Conservation (phyloP, 1,284 basidiomycete genomes). For the Dichomitus squalens region DNA sequence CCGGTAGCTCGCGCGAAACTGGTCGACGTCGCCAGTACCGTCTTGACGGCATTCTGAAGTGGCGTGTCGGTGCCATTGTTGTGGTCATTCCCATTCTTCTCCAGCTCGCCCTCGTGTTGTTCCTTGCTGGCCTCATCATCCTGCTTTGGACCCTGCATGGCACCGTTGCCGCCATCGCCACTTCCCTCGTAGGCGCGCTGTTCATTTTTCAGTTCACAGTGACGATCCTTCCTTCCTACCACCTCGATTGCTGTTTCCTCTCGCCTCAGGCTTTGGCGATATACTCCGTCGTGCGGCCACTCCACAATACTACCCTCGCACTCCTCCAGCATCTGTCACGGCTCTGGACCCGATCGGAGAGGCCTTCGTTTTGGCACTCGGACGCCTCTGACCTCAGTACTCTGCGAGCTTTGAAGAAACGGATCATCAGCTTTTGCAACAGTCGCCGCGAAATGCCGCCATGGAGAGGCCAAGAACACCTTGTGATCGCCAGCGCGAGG, state of each 20-base stretch:
- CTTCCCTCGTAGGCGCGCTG: constrained; percentile 11
- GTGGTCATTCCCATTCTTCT: constrained; percentile 28
- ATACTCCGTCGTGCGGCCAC: too few relatives aligned
- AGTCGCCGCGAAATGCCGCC: constrained; percentile 9
- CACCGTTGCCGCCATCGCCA: constrained; percentile 16
- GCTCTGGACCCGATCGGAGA: too few relatives aligned
- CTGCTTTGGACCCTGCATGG: constrained; percentile 23
- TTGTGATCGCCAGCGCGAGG: constrained; percentile 4
- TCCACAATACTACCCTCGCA: too few relatives aligned
- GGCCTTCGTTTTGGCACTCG: too few relatives aligned
- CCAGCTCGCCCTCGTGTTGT: constrained; percentile 26
- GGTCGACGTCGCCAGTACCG: constrained; percentile 25
- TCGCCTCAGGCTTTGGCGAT: constrained; percentile 24
- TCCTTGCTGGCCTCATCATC: constrained; percentile 21
- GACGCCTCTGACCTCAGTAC: too few relatives aligned
- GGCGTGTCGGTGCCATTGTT: constrained; percentile 25
- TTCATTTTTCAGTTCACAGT: constrained; percentile 6
- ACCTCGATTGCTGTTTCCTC: constrained; percentile 19
- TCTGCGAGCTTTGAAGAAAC: too few relatives aligned
- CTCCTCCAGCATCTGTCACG: too few relatives aligned
- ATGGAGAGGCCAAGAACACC: constrained; percentile 17
- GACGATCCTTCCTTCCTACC: constrained; percentile 18
- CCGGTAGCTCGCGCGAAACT: constrained; percentile 1
- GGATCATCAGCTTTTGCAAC: too few relatives aligned
- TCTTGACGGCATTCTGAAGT: constrained; percentile 23